A percentile compares a stretch with the other conserved stretches of the same genome.
Evolutionary conservation across 179 eudicot genomes (phyloP).

Genomic region (Drosera spatulata): DNA sequence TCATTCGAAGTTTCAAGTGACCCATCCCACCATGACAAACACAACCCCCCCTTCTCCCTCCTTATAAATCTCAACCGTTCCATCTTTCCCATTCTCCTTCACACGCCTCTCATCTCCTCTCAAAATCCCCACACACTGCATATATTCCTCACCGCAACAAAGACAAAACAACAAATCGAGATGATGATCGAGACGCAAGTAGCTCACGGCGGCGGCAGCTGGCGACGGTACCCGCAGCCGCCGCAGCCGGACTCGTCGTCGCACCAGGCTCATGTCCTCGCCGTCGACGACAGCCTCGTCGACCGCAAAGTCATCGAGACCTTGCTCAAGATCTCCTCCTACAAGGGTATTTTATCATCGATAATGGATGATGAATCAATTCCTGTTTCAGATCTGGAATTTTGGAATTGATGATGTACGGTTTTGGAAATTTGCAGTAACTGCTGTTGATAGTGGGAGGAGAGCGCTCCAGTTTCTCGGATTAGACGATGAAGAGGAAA

Average conservation of each 20-base stretch:
- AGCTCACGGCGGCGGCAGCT: conserved; percentile 13
- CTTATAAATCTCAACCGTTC: too few species aligned
- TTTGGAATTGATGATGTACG: not conserved
- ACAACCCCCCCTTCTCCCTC: too few species aligned
- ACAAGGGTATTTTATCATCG: conserved; percentile 42
- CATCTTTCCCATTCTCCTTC: too few species aligned
- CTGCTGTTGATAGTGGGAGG: conserved; percentile 34
- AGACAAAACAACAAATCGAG: not conserved
- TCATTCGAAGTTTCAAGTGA: too few species aligned
- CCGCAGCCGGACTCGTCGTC: not conserved
- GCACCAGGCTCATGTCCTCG: conserved; percentile 68
- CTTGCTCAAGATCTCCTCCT: conserved; percentile 68
- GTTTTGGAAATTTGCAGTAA: conserved; percentile 11
- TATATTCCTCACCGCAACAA: too few species aligned
- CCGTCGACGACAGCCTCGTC: conserved; percentile 81
- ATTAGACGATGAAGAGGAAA: conserved; percentile 20
- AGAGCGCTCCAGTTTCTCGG: conserved; percentile 36
- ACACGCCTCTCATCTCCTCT: too few species aligned
- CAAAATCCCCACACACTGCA: too few species aligned
- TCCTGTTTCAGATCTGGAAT: not conserved
- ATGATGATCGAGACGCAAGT: conserved; percentile 1
- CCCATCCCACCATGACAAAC: too few species aligned
- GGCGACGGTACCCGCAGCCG: conserved; percentile 12
- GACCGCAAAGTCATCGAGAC: conserved; percentile 79
- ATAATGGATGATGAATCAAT: too few species aligned